Conservation (phyloP, 2,329 filamentous ascomycete genomes). For the Lachnellula hyalina region DNA sequence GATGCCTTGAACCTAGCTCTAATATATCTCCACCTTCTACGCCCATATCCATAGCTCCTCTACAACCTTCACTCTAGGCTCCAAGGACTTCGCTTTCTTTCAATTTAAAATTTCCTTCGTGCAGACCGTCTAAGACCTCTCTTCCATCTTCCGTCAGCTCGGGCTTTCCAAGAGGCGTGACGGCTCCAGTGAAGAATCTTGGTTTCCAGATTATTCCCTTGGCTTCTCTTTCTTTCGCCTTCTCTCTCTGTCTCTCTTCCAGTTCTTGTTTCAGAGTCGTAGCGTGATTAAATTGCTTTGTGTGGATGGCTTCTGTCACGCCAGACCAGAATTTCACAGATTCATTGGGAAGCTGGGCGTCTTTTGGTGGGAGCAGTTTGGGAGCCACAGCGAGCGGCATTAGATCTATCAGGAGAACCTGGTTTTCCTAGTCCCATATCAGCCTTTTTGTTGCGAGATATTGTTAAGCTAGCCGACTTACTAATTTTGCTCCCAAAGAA, state of each 20-base stretch:
- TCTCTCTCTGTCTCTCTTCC: constrained; percentile 82
- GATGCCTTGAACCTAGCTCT: not conserved
- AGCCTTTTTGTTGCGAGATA: constrained; percentile 30
- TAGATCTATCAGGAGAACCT: constrained; percentile 79
- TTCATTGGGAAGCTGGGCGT: constrained; percentile 82
- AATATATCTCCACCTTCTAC: not conserved
- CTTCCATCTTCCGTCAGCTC: constrained; percentile 59
- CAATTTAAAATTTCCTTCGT: constrained; percentile 37
- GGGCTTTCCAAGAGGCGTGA: constrained; percentile 56
- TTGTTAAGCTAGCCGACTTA: constrained; percentile 39
- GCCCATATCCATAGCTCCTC: not conserved
- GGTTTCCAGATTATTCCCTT: constrained; percentile 70
- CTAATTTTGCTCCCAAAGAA: constrained; percentile 56
- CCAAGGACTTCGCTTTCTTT: constrained; percentile 23
- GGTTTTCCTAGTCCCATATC: constrained; percentile 46
- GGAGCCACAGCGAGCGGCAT: constrained; percentile 72
- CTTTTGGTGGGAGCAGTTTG: constrained; percentile 73
- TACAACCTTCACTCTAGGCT: constrained; percentile 7
- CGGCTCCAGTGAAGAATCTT: constrained; percentile 71
- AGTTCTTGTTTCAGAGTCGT: constrained; percentile 86
- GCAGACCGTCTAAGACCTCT: constrained; percentile 49
- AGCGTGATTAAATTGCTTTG: constrained; percentile 78
- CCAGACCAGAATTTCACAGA: constrained; percentile 81
- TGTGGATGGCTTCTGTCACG: constrained; percentile 79
- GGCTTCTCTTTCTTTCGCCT: constrained; percentile 72